Evolutionary conservation across 768 basidiomycete species (phyloP).

Genomic region (Kwoniella heveanensis): DNA sequence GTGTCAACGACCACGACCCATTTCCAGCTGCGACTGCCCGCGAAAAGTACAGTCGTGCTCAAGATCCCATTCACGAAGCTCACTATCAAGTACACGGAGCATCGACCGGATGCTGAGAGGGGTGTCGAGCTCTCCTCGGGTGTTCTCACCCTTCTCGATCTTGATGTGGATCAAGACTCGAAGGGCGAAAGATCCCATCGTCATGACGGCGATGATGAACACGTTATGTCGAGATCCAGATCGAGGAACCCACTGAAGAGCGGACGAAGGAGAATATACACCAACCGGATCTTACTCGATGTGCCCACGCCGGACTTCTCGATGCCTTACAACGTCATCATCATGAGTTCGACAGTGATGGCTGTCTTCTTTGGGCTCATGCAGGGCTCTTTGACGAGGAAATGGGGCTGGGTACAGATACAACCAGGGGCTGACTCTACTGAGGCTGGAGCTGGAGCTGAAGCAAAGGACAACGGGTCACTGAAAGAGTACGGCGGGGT

Average conservation of each 20-base stretch:
- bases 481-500: too few relatives aligned
- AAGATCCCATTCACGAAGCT: conserved; percentile 76
- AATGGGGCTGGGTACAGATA: conserved; percentile 68
- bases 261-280: conserved; percentile 66
- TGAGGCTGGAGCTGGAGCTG: too few relatives aligned
- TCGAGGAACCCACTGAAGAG: background rate
- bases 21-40: conserved; percentile 69
- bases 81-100: conserved; percentile 90
- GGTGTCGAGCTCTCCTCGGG: conserved; percentile 93
- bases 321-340: conserved; percentile 99
- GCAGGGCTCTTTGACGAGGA: conserved; percentile 81
- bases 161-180: conserved; percentile 45
- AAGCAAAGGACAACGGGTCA: too few relatives aligned
- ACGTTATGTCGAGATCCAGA: background rate
- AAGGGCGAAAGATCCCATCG: conserved; percentile 21
- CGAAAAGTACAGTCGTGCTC: conserved; percentile 66
- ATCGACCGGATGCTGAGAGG: conserved; percentile 90
- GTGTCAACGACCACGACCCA: conserved; percentile 75
- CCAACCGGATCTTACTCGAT: conserved; percentile 77
- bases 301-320: conserved; percentile 98
- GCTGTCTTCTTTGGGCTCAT: conserved; percentile 91
- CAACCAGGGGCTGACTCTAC: too few relatives aligned
- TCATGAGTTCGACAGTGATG: conserved; percentile 81
- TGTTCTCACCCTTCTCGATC: conserved; percentile 58
- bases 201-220: background rate